Conservation (phyloP, 2,329 filamentous ascomycete genomes). For the Aspergillus niger region DNA sequence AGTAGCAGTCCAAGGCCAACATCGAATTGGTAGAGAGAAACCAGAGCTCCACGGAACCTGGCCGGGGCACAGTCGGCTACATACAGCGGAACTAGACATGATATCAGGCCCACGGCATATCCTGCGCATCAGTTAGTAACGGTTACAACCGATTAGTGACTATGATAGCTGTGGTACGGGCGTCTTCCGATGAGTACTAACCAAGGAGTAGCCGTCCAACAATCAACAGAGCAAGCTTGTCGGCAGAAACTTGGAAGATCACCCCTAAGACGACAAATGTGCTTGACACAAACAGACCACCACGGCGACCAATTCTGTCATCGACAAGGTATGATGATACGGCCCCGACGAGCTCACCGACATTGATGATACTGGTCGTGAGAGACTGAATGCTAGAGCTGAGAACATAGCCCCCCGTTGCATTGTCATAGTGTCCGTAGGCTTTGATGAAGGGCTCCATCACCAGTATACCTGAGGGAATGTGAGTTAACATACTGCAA, state of each 20-base stretch:
- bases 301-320: background rate
- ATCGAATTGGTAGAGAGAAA: slow-evolving; percentile 4
- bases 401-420: background rate
- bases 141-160: background rate
- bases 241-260: slow-evolving; percentile 1
- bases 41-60: slow-evolving; percentile 5
- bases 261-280: background rate
- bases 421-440: slow-evolving; percentile 1
- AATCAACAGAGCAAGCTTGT: background rate
- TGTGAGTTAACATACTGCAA: background rate
- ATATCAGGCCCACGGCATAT: slow-evolving; percentile 3
- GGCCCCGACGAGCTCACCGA: slow-evolving; percentile 3
- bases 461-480: background rate
- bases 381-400: slow-evolving; percentile 4
- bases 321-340: slow-evolving; percentile 4
- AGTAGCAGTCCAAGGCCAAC: slow-evolving; percentile 3
- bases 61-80: slow-evolving; percentile 3
- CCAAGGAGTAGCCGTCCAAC: background rate
- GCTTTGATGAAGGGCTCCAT: slow-evolving; percentile 6
- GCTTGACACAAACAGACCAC: slow-evolving; percentile 1
- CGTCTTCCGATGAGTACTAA: background rate
- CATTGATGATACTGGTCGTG: slow-evolving; percentile 5
- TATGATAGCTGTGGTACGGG: background rate
- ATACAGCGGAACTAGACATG: background rate
- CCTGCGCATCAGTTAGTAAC: background rate